Base-by-base conservation (phyloP, 495 filamentous ascomycete genomes). In the Neurospora sublineolata region DNA sequence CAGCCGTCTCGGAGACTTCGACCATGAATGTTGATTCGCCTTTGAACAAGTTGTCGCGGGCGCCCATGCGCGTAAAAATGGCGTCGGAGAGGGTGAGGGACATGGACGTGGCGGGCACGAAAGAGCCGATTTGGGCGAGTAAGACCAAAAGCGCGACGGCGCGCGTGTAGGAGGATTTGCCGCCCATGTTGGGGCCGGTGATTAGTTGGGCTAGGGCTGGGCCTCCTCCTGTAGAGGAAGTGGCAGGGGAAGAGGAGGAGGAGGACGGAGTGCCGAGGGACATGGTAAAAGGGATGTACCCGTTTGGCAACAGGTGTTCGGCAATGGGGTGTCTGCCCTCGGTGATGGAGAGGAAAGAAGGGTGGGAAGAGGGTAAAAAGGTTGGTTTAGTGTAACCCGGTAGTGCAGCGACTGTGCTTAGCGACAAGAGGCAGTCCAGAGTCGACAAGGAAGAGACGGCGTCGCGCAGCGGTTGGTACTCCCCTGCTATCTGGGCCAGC, bases 21-120 rank as follows among this genome's bases (percentile, higher is more conserved):
- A 98, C 94, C 94, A 97, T 97, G 83, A 99, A 99, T 1, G 95
- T 99, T 27, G 87, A 91, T 79, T 99, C 96, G 72, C 93, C 94
- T 0, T 92, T 92, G 79, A 99, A 91, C 84, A 99, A 92, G 81
- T 97, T 97, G 80, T 99, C 95, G 75, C 91, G 92, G 8, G 96
- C 95, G 58, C 95, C 95, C 94, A 98, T 98, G 69, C 95, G 90
- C 0, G 95, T 98, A 81, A 94, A 93, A 27, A 99, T 94, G 0
- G 93, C 93, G 77, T 98, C 95, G 14, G 94, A 83, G 74, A 97
- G 88, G 33, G 93, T 94, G 0, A 99, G 87, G 5, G 79, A 80
- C 10, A 95, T 89, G 3, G 88, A 87, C 20, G 82, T 80, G 36
- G 94, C 94, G 16, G 95, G 95, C 3, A 99, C 94, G 79, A 95